Percentiles rank a stretch among this genome's conserved stretches.
phyloP scores from a whole-genome alignment of 768 basidiomycete species.

The Leccinum variicolor region DNA sequence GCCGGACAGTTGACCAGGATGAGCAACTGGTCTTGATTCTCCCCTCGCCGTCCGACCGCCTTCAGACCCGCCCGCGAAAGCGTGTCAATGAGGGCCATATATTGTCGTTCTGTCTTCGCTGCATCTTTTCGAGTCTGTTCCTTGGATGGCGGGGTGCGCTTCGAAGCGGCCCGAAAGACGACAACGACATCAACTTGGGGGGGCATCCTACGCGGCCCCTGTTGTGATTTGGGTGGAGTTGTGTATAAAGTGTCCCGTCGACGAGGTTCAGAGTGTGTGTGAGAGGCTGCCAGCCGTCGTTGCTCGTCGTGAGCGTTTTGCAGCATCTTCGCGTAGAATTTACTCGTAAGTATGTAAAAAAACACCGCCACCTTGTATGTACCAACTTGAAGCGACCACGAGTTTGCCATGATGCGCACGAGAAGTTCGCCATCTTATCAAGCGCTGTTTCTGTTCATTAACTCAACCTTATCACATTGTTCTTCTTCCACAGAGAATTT shows the following conservation, averaged over 20 bases:
- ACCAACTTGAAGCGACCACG: background rate
- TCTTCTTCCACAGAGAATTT: background rate
- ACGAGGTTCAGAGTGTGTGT: background rate
- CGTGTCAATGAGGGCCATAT: slow-evolving; percentile 56
- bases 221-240: background rate
- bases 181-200: slow-evolving; percentile 73
- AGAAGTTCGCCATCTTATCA: background rate
- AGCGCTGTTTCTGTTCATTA: background rate
- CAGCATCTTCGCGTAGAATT: background rate
- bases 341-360: background rate
- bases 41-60: slow-evolving; percentile 75
- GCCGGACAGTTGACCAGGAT: slow-evolving; percentile 73
- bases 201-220: slow-evolving; percentile 29
- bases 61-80: slow-evolving; percentile 62
- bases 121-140: slow-evolving; percentile 60
- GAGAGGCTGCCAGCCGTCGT: background rate
- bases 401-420: background rate
- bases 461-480: background rate
- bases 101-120: slow-evolving; percentile 65
- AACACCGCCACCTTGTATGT: background rate
- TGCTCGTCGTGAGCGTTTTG: background rate
- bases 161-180: slow-evolving; percentile 56
- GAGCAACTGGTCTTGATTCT: slow-evolving; percentile 68
- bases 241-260: background rate
- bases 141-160: slow-evolving; percentile 45